These are phyloP conservation scores for Ceratocystis ficicola DNA, from an alignment of 2,329 filamentous ascomycete species.

Conservation along the genomic window DNA sequence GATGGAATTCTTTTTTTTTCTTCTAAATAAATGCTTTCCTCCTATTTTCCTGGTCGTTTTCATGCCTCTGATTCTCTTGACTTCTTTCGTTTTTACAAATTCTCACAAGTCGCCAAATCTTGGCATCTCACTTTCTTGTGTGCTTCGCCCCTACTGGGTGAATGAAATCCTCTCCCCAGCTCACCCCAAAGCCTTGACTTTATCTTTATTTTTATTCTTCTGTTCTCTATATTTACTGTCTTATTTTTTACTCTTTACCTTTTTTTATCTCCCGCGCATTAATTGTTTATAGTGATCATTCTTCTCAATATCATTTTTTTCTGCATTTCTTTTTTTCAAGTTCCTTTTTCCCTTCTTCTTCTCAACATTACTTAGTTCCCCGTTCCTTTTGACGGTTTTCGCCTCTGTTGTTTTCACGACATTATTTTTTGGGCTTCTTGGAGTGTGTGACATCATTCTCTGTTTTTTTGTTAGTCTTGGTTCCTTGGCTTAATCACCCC, in stretches of 20 bases:
- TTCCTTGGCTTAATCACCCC: not conserved
- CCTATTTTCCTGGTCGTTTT: not conserved
- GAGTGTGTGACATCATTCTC: slow-evolving; percentile 1
- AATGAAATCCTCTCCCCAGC: not conserved
- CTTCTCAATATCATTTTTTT: not conserved
- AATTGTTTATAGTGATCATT: not conserved
- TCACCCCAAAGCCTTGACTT: not conserved
- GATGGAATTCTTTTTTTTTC: not conserved
- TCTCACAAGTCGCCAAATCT: not conserved
- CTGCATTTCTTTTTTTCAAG: not conserved
- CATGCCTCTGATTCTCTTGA: not conserved
- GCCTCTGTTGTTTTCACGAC: not conserved
- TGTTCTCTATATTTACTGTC: not conserved
- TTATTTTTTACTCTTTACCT: not conserved
- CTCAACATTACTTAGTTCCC: not conserved
- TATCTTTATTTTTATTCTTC: not conserved
- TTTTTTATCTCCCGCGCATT: not conserved
- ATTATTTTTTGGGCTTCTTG: not conserved
- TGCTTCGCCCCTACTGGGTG: not conserved
- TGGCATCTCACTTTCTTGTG: not conserved
- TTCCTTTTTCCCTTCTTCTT: not conserved
- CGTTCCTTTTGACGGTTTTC: not conserved
- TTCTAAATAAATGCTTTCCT: not conserved
- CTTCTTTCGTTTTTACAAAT: not conserved
- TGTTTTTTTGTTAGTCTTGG: not conserved